Evolutionary conservation across 177 flowering plant genomes (phyloP), one percentile per base, ranked within the genome.

Genomic region (Vitis hybrid): DNA sequence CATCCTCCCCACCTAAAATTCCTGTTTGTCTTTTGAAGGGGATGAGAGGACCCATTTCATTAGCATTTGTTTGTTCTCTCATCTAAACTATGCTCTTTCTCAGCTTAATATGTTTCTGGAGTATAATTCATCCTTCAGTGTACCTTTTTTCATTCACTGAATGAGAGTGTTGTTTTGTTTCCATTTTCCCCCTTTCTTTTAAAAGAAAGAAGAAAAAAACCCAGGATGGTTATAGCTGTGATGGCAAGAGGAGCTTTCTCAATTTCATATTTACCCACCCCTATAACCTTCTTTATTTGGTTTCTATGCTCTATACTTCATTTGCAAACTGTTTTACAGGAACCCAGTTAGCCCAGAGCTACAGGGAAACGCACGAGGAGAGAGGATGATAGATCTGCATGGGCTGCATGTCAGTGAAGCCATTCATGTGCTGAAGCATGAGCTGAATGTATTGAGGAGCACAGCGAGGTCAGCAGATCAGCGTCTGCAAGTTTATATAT

Each of bases 381-480:
- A 93, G 77, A 75, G 84, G 72, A 83, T 96, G 85, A 96, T 22
- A 22, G 99, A 96, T 73, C 81, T 96, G 57, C 97, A 93, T 61
- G 99, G 99, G 65, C 78, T 96, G 56, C 98, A 91, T 72, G 98
- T 88, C 31, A 92, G 64, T 55, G 99, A 96, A 83, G 99, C 99
- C 55, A 82, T 96, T 56, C 93, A 88, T 62, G 81, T 85, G 62
- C 85, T 96, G 71, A 96, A 87, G 82, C 86, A 86, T 10, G 98
- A 96, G 75, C 79, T 96, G 45, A 72, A 81, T 57, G 79, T 78
- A 49, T 63, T 93, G 75, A 87, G 87, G 76, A 86, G 80, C 72
- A 77, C 89, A 15, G 97, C 99, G 6, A 85, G 94, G 68, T 81
- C 88, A n/a, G 74, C 92, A 3, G 89, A 79, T n/a, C 95, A 90